Evolutionary conservation across 106 monocot species (phyloP).

Genomic region (Dioscorea zingiberensis): DNA sequence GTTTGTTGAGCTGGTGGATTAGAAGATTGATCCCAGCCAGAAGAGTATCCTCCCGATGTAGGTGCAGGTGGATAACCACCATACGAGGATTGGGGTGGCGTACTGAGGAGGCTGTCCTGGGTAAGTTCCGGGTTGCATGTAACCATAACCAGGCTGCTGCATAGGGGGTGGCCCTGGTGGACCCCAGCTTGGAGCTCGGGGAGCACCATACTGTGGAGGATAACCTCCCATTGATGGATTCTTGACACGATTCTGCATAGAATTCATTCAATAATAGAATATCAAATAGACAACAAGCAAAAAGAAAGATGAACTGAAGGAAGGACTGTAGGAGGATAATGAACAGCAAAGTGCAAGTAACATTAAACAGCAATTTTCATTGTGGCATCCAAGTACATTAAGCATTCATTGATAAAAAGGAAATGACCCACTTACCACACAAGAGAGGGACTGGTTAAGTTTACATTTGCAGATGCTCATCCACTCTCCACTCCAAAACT

Average conservation of each 20-base stretch:
- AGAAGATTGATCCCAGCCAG: constrained; percentile 65
- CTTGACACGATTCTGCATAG: constrained; percentile 52
- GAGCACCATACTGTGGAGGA: constrained; percentile 40
- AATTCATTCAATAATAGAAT: background rate
- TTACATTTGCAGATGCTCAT: constrained; percentile 19
- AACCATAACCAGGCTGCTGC: constrained; percentile 70
- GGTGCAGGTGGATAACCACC: constrained; percentile 42
- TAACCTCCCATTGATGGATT: constrained; percentile 52
- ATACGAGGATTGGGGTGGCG: constrained; percentile 47
- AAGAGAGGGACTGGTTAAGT: constrained; percentile 19
- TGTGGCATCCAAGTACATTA: background rate
- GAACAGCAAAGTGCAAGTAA: background rate
- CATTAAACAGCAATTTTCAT: background rate
- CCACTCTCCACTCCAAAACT: constrained; percentile 18
- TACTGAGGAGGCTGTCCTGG: constrained; percentile 66
- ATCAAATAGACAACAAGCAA: too few species aligned
- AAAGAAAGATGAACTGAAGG: too few species aligned
- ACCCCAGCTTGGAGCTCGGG: constrained; percentile 59
- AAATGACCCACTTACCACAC: constrained; percentile 32
- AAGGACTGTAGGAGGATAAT: too few species aligned
- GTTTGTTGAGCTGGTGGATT: constrained; percentile 36
- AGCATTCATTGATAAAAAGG: too few species aligned
- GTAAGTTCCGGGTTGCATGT: constrained; percentile 74
- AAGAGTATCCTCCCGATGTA: constrained; percentile 26
- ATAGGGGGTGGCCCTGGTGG: constrained; percentile 42